phyloP scores from a whole-genome alignment of 2,329 filamentous ascomycete genomes.

The Colletotrichum viniferum region DNA sequence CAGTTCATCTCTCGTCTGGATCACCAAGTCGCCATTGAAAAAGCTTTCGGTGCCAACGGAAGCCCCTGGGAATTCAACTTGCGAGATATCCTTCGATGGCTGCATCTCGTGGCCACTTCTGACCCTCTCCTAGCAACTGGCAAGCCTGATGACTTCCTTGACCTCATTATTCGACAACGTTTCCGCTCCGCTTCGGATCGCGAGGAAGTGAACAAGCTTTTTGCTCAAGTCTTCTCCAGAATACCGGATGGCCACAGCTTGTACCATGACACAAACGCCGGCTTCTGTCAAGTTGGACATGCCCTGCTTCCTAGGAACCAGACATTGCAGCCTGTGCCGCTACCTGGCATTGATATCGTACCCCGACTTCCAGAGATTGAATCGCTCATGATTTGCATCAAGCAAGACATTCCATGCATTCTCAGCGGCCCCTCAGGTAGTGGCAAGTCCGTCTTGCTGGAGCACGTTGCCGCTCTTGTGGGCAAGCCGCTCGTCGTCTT shows the following conservation, averaged over 20 bases:
- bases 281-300: conserved; percentile 79
- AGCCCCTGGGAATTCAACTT: conserved; percentile 97
- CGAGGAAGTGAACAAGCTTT: conserved; percentile 67
- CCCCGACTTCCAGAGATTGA: conserved; percentile 76
- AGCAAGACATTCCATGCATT: conserved; percentile 87
- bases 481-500: conserved; percentile 82
- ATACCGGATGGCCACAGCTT: conserved; percentile 64
- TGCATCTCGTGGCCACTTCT: conserved; percentile 69
- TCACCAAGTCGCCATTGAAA: conserved; percentile 65
- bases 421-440: conserved; percentile 84
- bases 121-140: conserved; percentile 66
- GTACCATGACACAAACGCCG: conserved; percentile 70
- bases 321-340: conserved; percentile 53
- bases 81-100: conserved; percentile 87
- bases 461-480: conserved; percentile 78
- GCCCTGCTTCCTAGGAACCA: conserved; percentile 69
- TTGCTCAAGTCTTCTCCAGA: conserved; percentile 65
- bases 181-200: conserved; percentile 79
- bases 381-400: conserved; percentile 84
- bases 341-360: conserved; percentile 55
- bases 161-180: conserved; percentile 83
- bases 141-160: conserved; percentile 73
- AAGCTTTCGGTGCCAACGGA: conserved; percentile 64
- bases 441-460: conserved; percentile 83
- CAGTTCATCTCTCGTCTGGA: conserved; percentile 83